Evolutionary conservation across 805 yeast genomes (phyloP).

Genomic region (Starmerella lactis-condensi): DNA sequence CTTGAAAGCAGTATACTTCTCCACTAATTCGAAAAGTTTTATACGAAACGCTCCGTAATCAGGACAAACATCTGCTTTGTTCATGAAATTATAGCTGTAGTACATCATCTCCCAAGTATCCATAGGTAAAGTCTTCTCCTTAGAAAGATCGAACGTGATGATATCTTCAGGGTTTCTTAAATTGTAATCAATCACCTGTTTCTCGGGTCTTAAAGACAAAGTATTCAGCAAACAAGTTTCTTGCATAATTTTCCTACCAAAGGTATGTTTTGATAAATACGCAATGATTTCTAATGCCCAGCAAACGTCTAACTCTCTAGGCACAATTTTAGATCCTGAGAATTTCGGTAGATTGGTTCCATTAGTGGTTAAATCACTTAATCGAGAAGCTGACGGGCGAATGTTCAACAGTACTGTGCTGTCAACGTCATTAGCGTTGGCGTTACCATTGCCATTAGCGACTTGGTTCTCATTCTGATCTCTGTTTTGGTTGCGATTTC

Average conservation of each 20-base stretch:
- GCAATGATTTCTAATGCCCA: slow-evolving; percentile 88
- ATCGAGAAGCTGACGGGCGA: no score
- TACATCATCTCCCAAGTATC: slow-evolving; percentile 9
- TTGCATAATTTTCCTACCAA: slow-evolving; percentile 54
- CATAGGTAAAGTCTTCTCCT: neutral
- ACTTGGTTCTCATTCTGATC: no score
- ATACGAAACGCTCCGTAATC: slow-evolving; percentile 28
- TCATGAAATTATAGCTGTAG: slow-evolving; percentile 22
- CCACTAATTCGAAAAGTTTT: slow-evolving; percentile 79
- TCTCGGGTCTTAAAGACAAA: slow-evolving; percentile 30
- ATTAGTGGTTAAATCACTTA: no score
- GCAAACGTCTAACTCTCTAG: slow-evolving; percentile 80
- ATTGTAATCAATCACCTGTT: slow-evolving; percentile 4
- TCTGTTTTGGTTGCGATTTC: no score
- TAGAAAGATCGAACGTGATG: slow-evolving; percentile 1
- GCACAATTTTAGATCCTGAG: slow-evolving; percentile 56
- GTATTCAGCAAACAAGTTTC: slow-evolving; percentile 57
- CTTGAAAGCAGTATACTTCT: slow-evolving; percentile 57
- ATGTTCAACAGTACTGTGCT: no score
- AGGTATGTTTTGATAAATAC: slow-evolving; percentile 78
- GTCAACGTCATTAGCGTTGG: no score
- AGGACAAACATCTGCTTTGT: slow-evolving; percentile 25
- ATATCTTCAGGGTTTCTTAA: slow-evolving; percentile 8
- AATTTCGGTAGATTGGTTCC: slow-evolving; percentile 36
- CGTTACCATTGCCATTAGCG: no score